These are phyloP conservation scores for Closterium sp. DNA, from an alignment of 139 green algal species.

Conservation along the genomic window DNA sequence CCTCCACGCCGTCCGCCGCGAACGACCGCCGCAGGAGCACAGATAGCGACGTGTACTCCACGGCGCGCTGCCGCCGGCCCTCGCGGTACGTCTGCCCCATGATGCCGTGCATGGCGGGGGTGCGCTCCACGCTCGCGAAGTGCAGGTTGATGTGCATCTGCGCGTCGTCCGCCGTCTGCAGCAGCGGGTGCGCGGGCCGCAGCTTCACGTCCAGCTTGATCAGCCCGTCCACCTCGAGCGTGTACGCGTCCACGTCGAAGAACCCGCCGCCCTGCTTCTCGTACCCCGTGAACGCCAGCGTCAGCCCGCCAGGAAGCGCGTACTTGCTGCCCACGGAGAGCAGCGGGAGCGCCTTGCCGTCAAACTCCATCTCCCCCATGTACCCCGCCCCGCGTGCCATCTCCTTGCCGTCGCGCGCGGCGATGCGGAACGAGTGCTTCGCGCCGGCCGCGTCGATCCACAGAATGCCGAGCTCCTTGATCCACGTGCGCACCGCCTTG, in stretches of 20 bases:
- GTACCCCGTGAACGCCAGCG: too few relatives aligned
- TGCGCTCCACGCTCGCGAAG: slow-evolving; percentile 5
- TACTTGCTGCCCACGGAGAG: background rate
- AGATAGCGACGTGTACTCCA: background rate
- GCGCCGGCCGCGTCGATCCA: background rate
- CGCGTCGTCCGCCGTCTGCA: slow-evolving; percentile 26
- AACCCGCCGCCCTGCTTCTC: too few relatives aligned
- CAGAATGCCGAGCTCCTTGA: background rate
- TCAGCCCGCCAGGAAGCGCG: too few relatives aligned
- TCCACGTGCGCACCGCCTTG: slow-evolving; percentile 5
- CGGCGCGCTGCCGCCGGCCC: background rate
- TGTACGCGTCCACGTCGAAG: too few relatives aligned
- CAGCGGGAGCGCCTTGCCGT: background rate
- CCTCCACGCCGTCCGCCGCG: background rate
- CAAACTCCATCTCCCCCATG: background rate
- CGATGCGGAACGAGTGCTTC: background rate
- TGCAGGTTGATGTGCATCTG: slow-evolving; percentile 36
- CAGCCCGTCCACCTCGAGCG: too few relatives aligned
- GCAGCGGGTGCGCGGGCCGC: slow-evolving; percentile 11
- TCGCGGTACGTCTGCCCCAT: slow-evolving; percentile 46
- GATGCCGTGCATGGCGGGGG: slow-evolving; percentile 29
- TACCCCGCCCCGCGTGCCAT: background rate
- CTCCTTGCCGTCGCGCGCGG: background rate
- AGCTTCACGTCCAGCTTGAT: background rate
- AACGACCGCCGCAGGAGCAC: background rate